Base-by-base conservation (phyloP, 495 filamentous ascomycete species). In the Penicillium lagena region DNA sequence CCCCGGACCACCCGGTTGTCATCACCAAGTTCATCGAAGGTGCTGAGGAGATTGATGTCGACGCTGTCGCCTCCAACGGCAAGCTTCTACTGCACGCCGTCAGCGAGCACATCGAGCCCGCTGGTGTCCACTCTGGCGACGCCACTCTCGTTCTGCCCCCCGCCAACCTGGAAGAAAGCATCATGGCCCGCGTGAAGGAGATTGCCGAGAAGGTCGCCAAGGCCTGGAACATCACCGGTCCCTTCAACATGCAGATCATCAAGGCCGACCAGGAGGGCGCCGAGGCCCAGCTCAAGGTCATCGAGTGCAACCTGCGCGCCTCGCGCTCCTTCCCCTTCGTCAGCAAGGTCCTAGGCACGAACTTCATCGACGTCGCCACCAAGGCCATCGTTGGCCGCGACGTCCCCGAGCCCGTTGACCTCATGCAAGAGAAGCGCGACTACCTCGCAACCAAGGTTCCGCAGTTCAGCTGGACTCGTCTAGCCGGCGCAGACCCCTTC, bases 181-280 rank as follows among this genome's bases (percentile, higher is more conserved):
- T 82, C 45, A 85, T 95, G 77, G 78, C 74, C 46, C 86, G 93
- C 37, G 77, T 95, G 42, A 96, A 96, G 78, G 87, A 86, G 51
- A 96, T 97, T 49, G 91, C 93, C 10, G 66, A 89, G 69, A 97
- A 95, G 79, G 90, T 97, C 22, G 91, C 91, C 47, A 89, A 93
- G 67, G 91, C 93, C 37, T 96, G 91, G 88, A 90, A 74, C 57
- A 96, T 97, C 64, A 96, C 89, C 12, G 91, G 91, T 35, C 91
- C 91, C 31, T 97, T 96, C 80, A 97, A 97, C 76, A 96, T 97
- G 93, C 91, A 97, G 69, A 94, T 97, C 68, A 97, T 97, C 78
- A 95, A 95, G 72, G 90, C 87, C 35, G 73, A 85, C 5, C 52
- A 63, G 50, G 82, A 84, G 44, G 83, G 82, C 39, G 83, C 79